These are phyloP conservation scores for Tritrichomonas musculus DNA, from an alignment of 208 protist species.

Conservation along the genomic window DNA sequence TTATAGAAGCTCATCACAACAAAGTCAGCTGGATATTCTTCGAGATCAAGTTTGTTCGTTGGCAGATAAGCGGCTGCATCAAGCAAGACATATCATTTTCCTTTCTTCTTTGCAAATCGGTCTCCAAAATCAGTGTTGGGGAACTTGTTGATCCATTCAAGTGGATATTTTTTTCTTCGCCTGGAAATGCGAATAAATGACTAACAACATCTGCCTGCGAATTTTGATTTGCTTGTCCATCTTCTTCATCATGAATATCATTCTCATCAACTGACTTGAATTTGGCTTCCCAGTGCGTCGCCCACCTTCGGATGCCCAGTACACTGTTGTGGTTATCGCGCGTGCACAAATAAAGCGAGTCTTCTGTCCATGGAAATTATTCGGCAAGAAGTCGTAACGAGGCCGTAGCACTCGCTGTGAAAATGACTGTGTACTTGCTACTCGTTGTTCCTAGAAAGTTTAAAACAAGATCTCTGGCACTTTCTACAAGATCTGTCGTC, in stretches of 20 bases:
- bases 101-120: background rate
- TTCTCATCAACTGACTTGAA: background rate
- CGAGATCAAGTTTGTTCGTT: background rate
- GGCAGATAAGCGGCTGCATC: constrained; percentile 34
- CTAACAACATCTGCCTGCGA: no score
- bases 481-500: constrained; percentile 19
- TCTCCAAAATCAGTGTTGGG: background rate
- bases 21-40: constrained; percentile 27
- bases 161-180: constrained; percentile 17
- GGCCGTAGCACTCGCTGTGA: constrained; percentile 20
- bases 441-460: background rate
- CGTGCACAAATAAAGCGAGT: constrained; percentile 28
- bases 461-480: background rate
- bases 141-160: background rate
- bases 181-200: constrained; percentile 32
- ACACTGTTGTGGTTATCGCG: constrained; percentile 36
- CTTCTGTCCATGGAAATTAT: constrained; percentile 31
- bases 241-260: background rate
- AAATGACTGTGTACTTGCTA: constrained; percentile 25
- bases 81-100: constrained; percentile 15
- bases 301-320: constrained; percentile 20
- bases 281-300: background rate
- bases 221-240: background rate
- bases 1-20: constrained; percentile 41
- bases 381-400: constrained; percentile 23